phyloP scores from a whole-genome alignment of 495 filamentous ascomycete genomes.

The Xylaria sp. region DNA sequence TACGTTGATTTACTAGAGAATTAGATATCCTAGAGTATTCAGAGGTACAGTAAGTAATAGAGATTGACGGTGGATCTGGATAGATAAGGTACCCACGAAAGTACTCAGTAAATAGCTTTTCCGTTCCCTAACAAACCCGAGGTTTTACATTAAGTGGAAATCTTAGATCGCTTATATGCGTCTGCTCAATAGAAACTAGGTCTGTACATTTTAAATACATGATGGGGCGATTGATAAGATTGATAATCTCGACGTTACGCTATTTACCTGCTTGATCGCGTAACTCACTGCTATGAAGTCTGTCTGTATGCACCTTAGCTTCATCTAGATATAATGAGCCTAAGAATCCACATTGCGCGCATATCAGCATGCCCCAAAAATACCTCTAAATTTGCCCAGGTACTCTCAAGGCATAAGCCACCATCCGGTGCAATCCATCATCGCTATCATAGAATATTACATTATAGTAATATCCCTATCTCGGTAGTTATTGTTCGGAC shows the following conservation, averaged over 20 bases:
- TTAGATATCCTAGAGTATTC: background rate
- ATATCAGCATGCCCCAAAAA: background rate
- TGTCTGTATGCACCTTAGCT: background rate
- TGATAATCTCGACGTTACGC: background rate
- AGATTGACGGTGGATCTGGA: background rate
- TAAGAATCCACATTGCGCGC: too few species aligned
- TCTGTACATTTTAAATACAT: background rate
- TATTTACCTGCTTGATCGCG: too few species aligned
- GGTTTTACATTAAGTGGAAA: background rate
- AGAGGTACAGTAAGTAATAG: background rate
- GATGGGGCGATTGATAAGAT: slow-evolving; percentile 1
- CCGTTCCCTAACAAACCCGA: background rate
- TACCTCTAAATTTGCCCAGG: background rate
- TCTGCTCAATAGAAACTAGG: too few species aligned
- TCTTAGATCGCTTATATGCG: too few species aligned
- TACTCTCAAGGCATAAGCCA: background rate
- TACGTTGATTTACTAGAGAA: background rate
- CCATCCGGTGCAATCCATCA: background rate
- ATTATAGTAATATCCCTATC: too few species aligned
- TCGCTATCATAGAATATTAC: too few species aligned
- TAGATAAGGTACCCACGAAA: background rate
- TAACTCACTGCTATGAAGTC: background rate
- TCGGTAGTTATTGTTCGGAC: too few species aligned
- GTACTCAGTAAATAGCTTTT: background rate
- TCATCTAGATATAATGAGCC: too few species aligned